These are phyloP conservation scores for Boletus barrowsii DNA, from an alignment of 768 basidiomycete species.

Conservation along the genomic window DNA sequence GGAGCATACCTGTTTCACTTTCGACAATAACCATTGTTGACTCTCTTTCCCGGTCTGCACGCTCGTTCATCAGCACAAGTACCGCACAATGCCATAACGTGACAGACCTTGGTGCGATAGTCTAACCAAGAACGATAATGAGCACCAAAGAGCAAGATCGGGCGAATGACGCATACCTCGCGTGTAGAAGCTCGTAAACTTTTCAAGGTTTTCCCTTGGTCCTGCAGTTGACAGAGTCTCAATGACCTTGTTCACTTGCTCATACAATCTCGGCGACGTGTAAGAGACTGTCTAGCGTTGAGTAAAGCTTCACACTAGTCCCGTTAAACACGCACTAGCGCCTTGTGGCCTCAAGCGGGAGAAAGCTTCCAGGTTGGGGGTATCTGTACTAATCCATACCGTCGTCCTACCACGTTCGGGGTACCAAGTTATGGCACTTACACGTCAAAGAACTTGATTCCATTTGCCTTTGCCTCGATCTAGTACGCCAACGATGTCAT, in stretches of 20 bases:
- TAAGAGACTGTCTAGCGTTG: slow-evolving; percentile 42
- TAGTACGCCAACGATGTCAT: slow-evolving; percentile 22
- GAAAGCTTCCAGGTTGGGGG: slow-evolving; percentile 53
- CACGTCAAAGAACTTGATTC: slow-evolving; percentile 87
- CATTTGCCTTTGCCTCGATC: slow-evolving; percentile 76
- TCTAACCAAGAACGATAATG: slow-evolving; percentile 39
- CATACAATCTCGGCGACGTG: slow-evolving; percentile 58
- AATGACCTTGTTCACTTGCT: slow-evolving; percentile 57
- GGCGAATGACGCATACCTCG: slow-evolving; percentile 50
- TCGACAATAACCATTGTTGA: slow-evolving; percentile 72
- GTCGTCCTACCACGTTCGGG: background rate
- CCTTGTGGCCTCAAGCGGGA: slow-evolving; percentile 35
- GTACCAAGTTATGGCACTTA: slow-evolving; percentile 32
- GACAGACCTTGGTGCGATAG: slow-evolving; percentile 69
- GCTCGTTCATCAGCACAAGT: slow-evolving; percentile 12
- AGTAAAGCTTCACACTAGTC: background rate
- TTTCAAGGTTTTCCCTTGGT: slow-evolving; percentile 58
- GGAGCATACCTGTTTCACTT: slow-evolving; percentile 54
- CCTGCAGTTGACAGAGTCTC: slow-evolving; percentile 65
- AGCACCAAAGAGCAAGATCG: background rate
- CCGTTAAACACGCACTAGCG: slow-evolving; percentile 35
- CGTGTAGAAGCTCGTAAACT: slow-evolving; percentile 70
- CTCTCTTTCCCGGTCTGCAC: slow-evolving; percentile 69
- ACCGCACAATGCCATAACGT: background rate
- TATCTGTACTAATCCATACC: slow-evolving; percentile 59